Evolutionary conservation across 202 grass and related monocot genomes (phyloP).

Genomic region (Eragrostis tef): DNA sequence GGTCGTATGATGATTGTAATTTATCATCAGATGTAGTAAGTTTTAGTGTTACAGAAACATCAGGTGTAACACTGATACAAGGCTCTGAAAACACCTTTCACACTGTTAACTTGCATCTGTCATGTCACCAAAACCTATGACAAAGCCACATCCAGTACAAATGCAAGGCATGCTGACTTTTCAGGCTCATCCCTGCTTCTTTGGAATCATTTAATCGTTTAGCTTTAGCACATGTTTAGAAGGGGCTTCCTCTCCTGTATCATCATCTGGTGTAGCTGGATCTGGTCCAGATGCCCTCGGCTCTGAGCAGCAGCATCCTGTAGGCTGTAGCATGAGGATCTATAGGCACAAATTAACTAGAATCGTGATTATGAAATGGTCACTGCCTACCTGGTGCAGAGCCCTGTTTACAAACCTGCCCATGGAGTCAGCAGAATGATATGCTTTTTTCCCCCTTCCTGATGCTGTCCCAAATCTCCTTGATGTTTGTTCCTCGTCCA

Average conservation of each 20-base stretch:
- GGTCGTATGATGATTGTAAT: not conserved
- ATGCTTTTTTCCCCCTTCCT: not conserved
- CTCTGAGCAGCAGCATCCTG: too few species aligned
- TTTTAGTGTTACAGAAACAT: too few species aligned
- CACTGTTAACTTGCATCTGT: too few species aligned
- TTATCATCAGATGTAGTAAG: too few species aligned
- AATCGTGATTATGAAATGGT: not conserved
- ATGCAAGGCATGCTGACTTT: constrained; percentile 1
- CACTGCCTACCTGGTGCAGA: not conserved
- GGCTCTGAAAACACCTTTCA: too few species aligned
- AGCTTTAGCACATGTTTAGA: not conserved
- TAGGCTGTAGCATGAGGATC: not conserved
- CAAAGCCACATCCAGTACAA: not conserved
- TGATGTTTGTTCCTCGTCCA: not conserved
- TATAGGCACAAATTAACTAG: not conserved
- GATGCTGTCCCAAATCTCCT: not conserved
- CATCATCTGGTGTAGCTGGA: not conserved
- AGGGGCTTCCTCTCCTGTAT: not conserved
- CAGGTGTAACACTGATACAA: too few species aligned
- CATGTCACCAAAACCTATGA: not conserved
- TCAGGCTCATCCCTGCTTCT: not conserved
- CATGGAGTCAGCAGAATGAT: not conserved
- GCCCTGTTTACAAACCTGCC: not conserved
- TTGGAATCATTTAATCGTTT: not conserved
- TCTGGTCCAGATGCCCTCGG: not conserved